Percentiles rank a stretch among this genome's conserved stretches.
These are phyloP conservation scores for Talaromyces trachyspermus DNA, from an alignment of 495 filamentous ascomycete genomes.

Conservation along the genomic window DNA sequence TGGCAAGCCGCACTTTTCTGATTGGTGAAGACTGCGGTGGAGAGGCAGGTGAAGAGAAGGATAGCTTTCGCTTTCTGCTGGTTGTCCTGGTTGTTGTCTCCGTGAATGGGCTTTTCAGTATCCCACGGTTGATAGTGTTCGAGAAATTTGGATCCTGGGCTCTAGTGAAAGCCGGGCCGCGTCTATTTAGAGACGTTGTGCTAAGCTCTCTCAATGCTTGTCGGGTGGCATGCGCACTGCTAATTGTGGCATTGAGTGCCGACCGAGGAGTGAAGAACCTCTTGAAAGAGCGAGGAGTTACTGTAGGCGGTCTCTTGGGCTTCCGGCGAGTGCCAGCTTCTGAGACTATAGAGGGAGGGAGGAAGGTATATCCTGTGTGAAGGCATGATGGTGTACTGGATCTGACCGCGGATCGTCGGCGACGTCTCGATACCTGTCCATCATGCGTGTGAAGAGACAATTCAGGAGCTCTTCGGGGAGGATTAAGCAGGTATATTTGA, in stretches of 20 bases:
- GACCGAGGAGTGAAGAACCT: slow-evolving; percentile 76
- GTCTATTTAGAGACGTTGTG: slow-evolving; percentile 53
- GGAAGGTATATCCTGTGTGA: slow-evolving; percentile 33
- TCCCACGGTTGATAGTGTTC: slow-evolving; percentile 25
- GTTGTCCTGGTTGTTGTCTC: slow-evolving; percentile 28
- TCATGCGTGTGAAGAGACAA: not conserved
- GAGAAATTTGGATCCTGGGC: slow-evolving; percentile 25
- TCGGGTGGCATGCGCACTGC: slow-evolving; percentile 47
- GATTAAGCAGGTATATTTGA: not conserved
- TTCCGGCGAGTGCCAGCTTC: slow-evolving; percentile 34
- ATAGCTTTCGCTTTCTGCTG: slow-evolving; percentile 37
- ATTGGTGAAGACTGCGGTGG: slow-evolving; percentile 51
- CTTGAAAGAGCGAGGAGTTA: slow-evolving; percentile 68
- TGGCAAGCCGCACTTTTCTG: slow-evolving; percentile 31
- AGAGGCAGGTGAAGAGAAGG: slow-evolving; percentile 40
- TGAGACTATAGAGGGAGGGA: slow-evolving; percentile 41
- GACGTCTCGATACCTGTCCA: slow-evolving; percentile 20
- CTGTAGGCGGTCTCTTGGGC: slow-evolving; percentile 43
- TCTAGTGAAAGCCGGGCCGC: slow-evolving; percentile 38
- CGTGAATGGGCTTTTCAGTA: slow-evolving; percentile 21
- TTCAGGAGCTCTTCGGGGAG: not conserved
- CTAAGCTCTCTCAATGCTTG: slow-evolving; percentile 66
- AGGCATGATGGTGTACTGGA: slow-evolving; percentile 29
- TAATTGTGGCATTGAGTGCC: slow-evolving; percentile 30
- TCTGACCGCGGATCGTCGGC: slow-evolving; percentile 36